A percentile compares a stretch with the other conserved stretches of the same genome.
Evolutionary conservation across 108 stramenopile species (phyloP).

Genomic region (Nitzschia sp.): DNA sequence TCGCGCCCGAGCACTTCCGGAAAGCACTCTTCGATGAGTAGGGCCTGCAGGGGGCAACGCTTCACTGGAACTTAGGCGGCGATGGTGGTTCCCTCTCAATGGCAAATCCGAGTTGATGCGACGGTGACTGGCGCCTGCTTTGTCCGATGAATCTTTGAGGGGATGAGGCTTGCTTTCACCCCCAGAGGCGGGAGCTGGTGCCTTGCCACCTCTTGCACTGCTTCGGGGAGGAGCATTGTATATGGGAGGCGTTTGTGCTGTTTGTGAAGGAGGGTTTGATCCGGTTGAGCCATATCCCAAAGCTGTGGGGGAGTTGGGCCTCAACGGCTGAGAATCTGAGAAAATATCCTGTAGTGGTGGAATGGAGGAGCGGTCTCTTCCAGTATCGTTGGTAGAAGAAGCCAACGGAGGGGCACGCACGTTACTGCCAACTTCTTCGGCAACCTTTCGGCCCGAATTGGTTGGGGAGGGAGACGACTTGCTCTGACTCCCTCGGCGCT

Average conservation of each 20-base stretch:
- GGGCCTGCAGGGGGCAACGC: not conserved
- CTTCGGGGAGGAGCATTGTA: conserved; percentile 25
- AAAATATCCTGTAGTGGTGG: conserved; percentile 19
- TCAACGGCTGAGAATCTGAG: conserved; percentile 9
- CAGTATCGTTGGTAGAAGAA: not conserved
- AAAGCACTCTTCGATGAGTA: conserved; percentile 10
- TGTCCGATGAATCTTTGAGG: not conserved
- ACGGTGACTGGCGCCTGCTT: conserved; percentile 9
- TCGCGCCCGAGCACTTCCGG: conserved; percentile 10
- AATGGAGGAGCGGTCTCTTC: conserved; percentile 5
- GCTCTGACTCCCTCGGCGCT: not conserved
- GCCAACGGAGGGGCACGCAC: not conserved
- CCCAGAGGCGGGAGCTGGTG: not conserved
- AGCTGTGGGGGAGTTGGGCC: not conserved
- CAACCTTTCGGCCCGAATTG: not conserved
- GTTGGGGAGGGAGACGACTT: not conserved
- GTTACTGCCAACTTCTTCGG: not conserved
- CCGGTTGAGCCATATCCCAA: conserved; percentile 7
- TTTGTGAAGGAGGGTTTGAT: not conserved
- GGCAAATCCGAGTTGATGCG: conserved; percentile 28
- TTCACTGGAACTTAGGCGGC: conserved; percentile 23
- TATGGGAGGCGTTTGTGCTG: conserved; percentile 13
- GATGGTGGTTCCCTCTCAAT: conserved; percentile 1
- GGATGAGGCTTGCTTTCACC: conserved; percentile 4
- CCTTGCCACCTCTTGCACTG: not conserved